Conservation (phyloP, 495 filamentous ascomycete genomes). For the Penicillium herquei region DNA sequence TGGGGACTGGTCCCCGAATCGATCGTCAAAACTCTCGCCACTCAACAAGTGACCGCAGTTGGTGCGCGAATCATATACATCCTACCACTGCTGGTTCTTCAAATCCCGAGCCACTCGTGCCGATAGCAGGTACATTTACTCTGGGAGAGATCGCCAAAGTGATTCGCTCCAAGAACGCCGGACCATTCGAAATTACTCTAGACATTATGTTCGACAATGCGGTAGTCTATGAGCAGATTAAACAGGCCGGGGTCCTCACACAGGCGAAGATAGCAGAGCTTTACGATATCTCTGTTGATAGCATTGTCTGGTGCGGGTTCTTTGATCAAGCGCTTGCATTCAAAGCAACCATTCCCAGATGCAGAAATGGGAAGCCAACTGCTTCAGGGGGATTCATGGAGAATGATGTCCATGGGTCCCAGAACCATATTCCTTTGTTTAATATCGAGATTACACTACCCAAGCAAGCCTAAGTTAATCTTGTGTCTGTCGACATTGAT, state of each 20-base stretch:
- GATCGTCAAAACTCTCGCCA: neutral
- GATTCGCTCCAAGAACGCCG: constrained; percentile 50
- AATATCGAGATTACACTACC: neutral
- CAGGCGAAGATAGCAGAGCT: constrained; percentile 25
- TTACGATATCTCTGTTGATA: constrained; percentile 29
- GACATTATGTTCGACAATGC: constrained; percentile 46
- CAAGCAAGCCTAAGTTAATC: neutral
- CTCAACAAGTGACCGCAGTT: neutral
- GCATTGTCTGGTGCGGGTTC: constrained; percentile 39
- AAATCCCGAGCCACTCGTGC: neutral
- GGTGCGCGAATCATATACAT: neutral
- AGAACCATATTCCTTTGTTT: constrained; percentile 4
- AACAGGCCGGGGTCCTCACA: constrained; percentile 32
- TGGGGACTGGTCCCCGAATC: neutral
- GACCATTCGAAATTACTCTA: constrained; percentile 50
- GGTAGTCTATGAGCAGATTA: constrained; percentile 31
- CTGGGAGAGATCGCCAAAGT: constrained; percentile 38
- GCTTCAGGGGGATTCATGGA: neutral
- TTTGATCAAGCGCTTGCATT: constrained; percentile 41
- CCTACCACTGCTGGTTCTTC: neutral
- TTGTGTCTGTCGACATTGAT: neutral
- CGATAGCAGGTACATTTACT: constrained; percentile 4
- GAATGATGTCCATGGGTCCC: constrained; percentile 1
- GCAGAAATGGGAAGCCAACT: neutral
- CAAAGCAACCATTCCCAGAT: constrained; percentile 3